A percentile compares a stretch with the other conserved stretches of the same genome.
phyloP scores from a whole-genome alignment of 164 flowering plant species.

The Taxillus chinensis region DNA sequence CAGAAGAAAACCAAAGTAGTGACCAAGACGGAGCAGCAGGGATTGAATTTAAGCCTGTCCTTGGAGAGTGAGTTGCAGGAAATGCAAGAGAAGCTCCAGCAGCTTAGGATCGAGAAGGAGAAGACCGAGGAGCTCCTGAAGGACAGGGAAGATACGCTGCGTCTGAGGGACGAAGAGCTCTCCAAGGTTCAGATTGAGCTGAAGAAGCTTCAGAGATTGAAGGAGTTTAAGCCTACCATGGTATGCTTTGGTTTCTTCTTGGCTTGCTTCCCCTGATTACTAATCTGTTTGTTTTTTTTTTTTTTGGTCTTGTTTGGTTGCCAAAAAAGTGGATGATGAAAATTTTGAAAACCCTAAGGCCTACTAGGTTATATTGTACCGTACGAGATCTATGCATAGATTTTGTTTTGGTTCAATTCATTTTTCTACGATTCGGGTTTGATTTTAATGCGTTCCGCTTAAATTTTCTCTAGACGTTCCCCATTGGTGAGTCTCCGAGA shows the following conservation, averaged over 20 bases:
- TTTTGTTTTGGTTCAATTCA: too few relatives aligned
- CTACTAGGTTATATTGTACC: too few relatives aligned
- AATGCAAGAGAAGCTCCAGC: constrained; percentile 59
- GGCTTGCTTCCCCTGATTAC: neutral
- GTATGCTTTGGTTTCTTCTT: constrained; percentile 25
- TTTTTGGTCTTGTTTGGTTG: too few relatives aligned
- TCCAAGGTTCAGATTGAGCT: constrained; percentile 42
- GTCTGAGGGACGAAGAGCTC: constrained; percentile 60
- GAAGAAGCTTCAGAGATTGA: constrained; percentile 59
- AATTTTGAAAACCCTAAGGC: too few relatives aligned
- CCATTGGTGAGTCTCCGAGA: constrained; percentile 33
- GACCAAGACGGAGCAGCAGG: constrained; percentile 11
- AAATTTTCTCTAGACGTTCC: constrained; percentile 29
- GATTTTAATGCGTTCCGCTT: neutral
- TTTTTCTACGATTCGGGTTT: neutral
- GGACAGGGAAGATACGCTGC: constrained; percentile 50
- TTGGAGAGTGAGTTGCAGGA: constrained; percentile 64
- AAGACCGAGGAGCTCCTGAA: constrained; percentile 65
- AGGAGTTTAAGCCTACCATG: constrained; percentile 86
- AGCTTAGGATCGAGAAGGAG: constrained; percentile 71
- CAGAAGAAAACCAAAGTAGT: constrained; percentile 20
- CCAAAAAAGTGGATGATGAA: neutral
- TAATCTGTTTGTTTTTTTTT: neutral
- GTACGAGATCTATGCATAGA: too few relatives aligned
- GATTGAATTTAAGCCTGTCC: constrained; percentile 17